Evolutionary conservation across 192 early-diverging fungal species (phyloP).

Genomic region (Polychytrium aggregatum): DNA sequence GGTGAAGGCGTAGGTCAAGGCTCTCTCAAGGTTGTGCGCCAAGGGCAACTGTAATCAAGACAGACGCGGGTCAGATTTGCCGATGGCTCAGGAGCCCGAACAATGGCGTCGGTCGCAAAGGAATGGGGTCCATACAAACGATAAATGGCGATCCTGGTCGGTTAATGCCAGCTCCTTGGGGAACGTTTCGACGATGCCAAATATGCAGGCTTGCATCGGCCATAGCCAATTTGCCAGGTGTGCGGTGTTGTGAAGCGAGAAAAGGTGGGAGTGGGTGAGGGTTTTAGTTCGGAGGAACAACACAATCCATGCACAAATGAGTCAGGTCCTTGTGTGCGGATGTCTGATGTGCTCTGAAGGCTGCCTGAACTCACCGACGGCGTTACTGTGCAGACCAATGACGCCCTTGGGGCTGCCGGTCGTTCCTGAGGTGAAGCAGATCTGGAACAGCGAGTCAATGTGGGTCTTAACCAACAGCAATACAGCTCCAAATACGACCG

Average conservation of each 20-base stretch:
- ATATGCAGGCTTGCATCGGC: too few species aligned
- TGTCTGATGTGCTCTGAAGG: too few species aligned
- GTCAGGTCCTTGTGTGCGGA: too few species aligned
- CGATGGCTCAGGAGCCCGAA: too few species aligned
- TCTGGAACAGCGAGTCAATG: not conserved
- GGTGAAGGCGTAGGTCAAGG: conserved; percentile 5
- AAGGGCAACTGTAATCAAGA: conserved; percentile 52
- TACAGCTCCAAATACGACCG: too few species aligned
- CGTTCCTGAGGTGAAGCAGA: conserved; percentile 61
- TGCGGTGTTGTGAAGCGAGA: too few species aligned
- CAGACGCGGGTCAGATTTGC: too few species aligned
- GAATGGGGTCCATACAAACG: conserved; percentile 15
- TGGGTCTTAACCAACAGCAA: not conserved
- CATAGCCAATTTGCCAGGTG: too few species aligned
- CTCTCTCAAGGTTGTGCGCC: conserved; percentile 79
- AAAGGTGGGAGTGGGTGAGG: too few species aligned
- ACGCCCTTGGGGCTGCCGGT: conserved; percentile 33
- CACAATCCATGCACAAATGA: too few species aligned
- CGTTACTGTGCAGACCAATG: conserved; percentile 11
- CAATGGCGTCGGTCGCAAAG: conserved; percentile 1
- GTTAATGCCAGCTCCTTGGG: not conserved
- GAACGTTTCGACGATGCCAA: conserved; percentile 5
- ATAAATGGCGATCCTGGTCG: conserved; percentile 29
- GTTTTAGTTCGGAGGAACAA: too few species aligned
- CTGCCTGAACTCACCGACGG: too few species aligned